phyloP scores from a whole-genome alignment of 805 yeast species.

The Yarrowia yakushimensis region DNA sequence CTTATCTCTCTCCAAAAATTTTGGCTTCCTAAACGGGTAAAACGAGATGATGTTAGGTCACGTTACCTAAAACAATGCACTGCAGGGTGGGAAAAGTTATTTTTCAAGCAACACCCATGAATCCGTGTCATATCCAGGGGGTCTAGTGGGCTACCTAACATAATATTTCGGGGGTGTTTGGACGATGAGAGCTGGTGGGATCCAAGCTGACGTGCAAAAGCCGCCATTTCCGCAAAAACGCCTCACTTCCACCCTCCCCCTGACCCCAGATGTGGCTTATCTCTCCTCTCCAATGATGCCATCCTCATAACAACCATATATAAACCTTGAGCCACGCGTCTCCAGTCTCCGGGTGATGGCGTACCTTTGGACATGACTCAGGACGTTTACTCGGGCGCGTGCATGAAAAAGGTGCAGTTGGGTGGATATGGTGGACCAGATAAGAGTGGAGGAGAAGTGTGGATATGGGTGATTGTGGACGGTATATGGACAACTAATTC shows the following conservation, averaged over 20 bases:
- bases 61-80: conserved; percentile 11
- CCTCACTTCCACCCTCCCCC: too few species aligned
- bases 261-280: neutral
- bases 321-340: neutral
- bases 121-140: too few species aligned
- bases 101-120: too few species aligned
- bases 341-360: neutral
- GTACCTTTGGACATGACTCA: neutral
- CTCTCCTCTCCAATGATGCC: neutral
- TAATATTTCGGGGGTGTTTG: too few species aligned
- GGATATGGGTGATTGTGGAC: too few species aligned
- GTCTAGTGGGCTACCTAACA: too few species aligned
- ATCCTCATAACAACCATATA: neutral
- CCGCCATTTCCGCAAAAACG: too few species aligned
- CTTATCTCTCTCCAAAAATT: conserved; percentile 21
- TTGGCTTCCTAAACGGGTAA: neutral
- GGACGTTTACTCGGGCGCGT: conserved; percentile 3
- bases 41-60: conserved; percentile 21
- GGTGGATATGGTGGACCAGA: neutral
- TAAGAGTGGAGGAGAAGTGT: too few species aligned
- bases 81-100: neutral
- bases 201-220: too few species aligned
- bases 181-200: too few species aligned
- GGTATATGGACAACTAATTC: too few species aligned
- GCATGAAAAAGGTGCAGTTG: neutral